These are phyloP conservation scores for Melaleuca alternifolia DNA, from an alignment of 345 rosid species.

Conservation along the genomic window DNA sequence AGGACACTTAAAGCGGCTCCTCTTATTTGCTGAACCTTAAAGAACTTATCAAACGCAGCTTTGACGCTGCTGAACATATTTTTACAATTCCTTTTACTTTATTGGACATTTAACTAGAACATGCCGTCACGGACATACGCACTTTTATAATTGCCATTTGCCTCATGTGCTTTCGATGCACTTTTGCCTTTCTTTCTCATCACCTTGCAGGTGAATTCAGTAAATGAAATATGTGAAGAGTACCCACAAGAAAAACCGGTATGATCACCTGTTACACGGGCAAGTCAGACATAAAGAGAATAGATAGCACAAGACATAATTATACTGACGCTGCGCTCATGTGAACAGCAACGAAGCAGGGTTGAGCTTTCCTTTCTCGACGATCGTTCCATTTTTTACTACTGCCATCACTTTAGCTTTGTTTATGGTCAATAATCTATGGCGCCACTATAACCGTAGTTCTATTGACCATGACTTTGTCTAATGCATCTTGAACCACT, in stretches of 20 bases:
- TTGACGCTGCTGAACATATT: not conserved
- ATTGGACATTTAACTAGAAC: not conserved
- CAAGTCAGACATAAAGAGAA: not conserved
- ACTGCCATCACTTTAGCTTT: no score
- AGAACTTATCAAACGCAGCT: no score
- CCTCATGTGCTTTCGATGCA: not conserved
- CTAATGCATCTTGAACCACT: slow-evolving; percentile 10
- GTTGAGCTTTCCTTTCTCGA: no score
- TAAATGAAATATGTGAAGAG: not conserved
- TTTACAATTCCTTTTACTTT: not conserved
- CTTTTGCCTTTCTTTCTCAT: not conserved
- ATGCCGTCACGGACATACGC: not conserved
- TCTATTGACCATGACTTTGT: slow-evolving; percentile 5
- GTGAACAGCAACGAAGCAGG: no score
- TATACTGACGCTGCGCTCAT: no score
- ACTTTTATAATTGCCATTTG: not conserved
- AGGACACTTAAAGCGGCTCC: not conserved
- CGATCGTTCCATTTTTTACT: no score
- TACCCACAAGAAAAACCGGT: not conserved
- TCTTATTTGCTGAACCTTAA: not conserved
- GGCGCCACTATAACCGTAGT: no score
- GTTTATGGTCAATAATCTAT: no score
- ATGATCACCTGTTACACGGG: not conserved
- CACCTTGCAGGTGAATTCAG: not conserved
- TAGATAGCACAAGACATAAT: not conserved